These are phyloP conservation scores for Candida krabiensis DNA, from an alignment of 805 yeast species.

Conservation along the genomic window DNA sequence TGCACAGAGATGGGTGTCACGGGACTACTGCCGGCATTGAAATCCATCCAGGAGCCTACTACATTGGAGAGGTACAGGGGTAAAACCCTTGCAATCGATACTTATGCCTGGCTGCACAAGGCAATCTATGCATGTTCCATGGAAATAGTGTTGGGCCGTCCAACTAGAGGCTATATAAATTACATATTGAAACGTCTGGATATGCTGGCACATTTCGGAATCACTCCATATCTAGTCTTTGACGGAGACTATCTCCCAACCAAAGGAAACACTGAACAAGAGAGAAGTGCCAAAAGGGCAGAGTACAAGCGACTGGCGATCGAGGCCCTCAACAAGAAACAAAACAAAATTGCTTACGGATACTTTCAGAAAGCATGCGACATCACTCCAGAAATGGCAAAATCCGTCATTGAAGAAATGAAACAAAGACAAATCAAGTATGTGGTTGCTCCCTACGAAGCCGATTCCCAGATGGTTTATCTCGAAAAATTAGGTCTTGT, in stretches of 20 bases:
- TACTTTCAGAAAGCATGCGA: conserved; percentile 78
- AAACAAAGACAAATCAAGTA: conserved; percentile 57
- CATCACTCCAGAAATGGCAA: conserved; percentile 90
- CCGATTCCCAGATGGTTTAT: conserved; percentile 95
- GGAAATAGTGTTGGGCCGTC: conserved; percentile 69
- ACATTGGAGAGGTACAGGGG: conserved; percentile 66
- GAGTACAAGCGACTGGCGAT: conserved; percentile 60
- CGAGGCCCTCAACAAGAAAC: conserved; percentile 51
- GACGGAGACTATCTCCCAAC: conserved; percentile 89
- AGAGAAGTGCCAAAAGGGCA: conserved; percentile 56
- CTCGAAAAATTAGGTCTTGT: conserved; percentile 73
- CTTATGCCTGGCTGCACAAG: conserved; percentile 94
- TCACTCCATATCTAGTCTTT: conserved; percentile 84
- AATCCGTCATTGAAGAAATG: conserved; percentile 73
- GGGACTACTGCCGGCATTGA: conserved; percentile 78
- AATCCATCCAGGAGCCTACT: conserved; percentile 64
- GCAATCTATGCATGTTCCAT: conserved; percentile 81
- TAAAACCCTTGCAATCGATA: conserved; percentile 84
- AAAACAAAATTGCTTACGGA: conserved; percentile 59
- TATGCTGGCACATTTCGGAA: conserved; percentile 65
- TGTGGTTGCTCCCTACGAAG: conserved; percentile 97
- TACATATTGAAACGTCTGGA: conserved; percentile 67
- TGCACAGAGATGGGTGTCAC: conserved; percentile 68
- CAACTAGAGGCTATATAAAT: conserved; percentile 70
- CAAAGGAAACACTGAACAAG: conserved; percentile 69